Conservation (phyloP, 495 filamentous ascomycete species). For the Entonaema liquescens region DNA sequence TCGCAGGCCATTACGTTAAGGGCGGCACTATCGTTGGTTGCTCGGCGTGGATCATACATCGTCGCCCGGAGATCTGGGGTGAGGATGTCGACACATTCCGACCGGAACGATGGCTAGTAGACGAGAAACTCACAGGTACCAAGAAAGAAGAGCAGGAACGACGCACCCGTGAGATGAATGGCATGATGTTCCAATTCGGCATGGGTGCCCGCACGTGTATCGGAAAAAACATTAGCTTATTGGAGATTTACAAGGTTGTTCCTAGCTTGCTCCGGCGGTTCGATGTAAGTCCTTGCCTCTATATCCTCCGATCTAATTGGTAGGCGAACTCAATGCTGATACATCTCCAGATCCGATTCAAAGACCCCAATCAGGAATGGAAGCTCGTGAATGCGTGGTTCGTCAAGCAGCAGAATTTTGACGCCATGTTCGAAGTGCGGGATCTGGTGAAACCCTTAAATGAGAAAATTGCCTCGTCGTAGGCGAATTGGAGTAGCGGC, state of each 20-base stretch:
- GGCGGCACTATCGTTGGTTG: slow-evolving; percentile 72
- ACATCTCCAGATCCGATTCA: slow-evolving; percentile 59
- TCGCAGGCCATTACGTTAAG: slow-evolving; percentile 63
- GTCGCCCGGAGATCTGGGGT: slow-evolving; percentile 66
- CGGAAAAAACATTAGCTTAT: slow-evolving; percentile 74
- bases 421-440: slow-evolving; percentile 61
- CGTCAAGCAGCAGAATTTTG: slow-evolving; percentile 72
- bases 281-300: slow-evolving; percentile 55
- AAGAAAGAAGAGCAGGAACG: slow-evolving; percentile 52
- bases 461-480: slow-evolving; percentile 4
- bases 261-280: slow-evolving; percentile 76
- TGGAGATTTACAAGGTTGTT: slow-evolving; percentile 84
- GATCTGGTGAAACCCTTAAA: slow-evolving; percentile 54
- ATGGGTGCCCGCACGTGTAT: slow-evolving; percentile 70
- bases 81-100: slow-evolving; percentile 63
- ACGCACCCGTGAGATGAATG: slow-evolving; percentile 64
- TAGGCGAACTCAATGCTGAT: slow-evolving; percentile 4
- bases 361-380: slow-evolving; percentile 69
- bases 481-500: not conserved
- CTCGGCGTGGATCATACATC: slow-evolving; percentile 70
- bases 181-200: slow-evolving; percentile 68
- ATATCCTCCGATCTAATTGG: not conserved
- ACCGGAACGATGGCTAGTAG: slow-evolving; percentile 68
- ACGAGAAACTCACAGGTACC: slow-evolving; percentile 39
- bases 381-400: slow-evolving; percentile 77